Conservation (phyloP, 2,329 filamentous ascomycete species). For the Nigrospora osmanthi region DNA sequence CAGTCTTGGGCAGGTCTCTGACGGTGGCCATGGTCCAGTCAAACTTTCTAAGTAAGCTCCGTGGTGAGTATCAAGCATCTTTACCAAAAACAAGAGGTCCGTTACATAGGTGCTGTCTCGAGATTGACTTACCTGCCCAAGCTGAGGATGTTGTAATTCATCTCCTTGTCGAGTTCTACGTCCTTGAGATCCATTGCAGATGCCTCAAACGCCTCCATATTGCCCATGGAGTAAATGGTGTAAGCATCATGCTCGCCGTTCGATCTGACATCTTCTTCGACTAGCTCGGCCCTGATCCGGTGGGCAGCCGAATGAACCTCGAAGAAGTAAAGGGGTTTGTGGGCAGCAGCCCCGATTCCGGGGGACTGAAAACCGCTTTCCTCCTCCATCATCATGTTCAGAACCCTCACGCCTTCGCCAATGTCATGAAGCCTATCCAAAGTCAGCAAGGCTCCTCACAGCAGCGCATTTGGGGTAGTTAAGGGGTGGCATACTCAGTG, state of each 20-base stretch:
- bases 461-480: neutral
- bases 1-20: constrained; percentile 12
- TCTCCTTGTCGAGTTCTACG: neutral
- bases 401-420: neutral
- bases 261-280: neutral
- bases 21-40: constrained; percentile 29
- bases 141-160: constrained; percentile 1
- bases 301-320: constrained; percentile 1
- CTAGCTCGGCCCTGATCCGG: neutral
- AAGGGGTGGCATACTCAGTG: neutral
- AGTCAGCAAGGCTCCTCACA: neutral
- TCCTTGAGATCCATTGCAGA: too few relatives aligned
- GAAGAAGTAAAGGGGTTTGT: constrained; percentile 2
- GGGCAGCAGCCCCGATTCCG: neutral
- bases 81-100: neutral
- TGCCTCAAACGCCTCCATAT: too few relatives aligned
- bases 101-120: neutral
- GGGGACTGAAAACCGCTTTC: neutral
- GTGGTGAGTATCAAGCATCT: constrained; percentile 7
- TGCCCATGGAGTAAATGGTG: too few relatives aligned
- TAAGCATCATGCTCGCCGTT: too few relatives aligned
- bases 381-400: constrained; percentile 1
- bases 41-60: constrained; percentile 16
- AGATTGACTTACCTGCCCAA: constrained; percentile 2
- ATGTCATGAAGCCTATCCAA: neutral